Conservation (phyloP, 108 stramenopile genomes). For the Nannochloropsis salina region DNA sequence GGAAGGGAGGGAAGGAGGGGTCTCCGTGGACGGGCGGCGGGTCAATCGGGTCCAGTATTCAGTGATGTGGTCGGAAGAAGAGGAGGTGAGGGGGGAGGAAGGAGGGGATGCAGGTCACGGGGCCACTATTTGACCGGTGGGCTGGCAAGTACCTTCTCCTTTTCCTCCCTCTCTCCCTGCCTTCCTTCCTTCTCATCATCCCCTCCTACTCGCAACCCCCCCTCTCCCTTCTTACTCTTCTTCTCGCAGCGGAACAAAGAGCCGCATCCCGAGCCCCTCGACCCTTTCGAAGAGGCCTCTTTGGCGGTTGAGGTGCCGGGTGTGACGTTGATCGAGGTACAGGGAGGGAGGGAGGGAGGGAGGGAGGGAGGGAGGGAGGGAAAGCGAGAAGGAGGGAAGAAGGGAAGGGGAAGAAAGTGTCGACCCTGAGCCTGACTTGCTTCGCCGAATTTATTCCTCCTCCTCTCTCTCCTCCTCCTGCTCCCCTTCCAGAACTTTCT, state of each 20-base stretch:
- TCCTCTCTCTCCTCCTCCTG: background rate
- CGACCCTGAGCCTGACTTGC: background rate
- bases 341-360: background rate
- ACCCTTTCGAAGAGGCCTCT: background rate
- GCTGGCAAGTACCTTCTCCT: no score
- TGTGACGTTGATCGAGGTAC: background rate
- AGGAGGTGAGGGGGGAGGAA: background rate
- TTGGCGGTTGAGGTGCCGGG: background rate
- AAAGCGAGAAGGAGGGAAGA: background rate
- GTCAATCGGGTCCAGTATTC: background rate
- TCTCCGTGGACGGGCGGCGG: background rate
- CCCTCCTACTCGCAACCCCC: background rate
- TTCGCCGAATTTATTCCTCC: background rate
- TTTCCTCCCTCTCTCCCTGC: background rate
- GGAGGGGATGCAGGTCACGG: background rate
- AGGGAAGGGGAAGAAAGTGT: background rate
- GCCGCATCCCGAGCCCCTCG: background rate
- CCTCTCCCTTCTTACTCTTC: background rate
- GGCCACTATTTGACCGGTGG: background rate
- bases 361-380: constrained; percentile 13
- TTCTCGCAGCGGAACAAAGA: background rate
- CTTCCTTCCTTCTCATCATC: background rate
- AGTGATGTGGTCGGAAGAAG: background rate
- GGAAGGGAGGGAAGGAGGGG: background rate
- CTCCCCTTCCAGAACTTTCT: background rate